Conservation (phyloP, 176 grass and related monocot species). For the Avena eriantha region DNA sequence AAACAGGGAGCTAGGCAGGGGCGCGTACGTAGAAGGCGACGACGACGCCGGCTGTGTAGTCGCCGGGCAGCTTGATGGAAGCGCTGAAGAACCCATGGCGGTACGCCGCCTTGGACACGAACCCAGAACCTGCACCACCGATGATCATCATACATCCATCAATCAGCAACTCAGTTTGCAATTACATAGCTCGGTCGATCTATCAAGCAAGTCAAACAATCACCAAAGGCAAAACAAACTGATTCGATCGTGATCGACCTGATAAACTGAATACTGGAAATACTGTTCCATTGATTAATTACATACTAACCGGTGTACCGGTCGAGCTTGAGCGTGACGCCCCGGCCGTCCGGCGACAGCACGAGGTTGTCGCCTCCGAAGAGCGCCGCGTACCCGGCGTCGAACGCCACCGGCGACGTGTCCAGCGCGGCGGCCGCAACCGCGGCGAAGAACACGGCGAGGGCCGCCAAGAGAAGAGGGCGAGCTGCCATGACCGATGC, state of each 20-base stretch:
- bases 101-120: constrained; percentile 72
- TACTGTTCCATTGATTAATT: constrained; percentile 1
- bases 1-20: background rate
- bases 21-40: constrained; percentile 84
- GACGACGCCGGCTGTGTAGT: constrained; percentile 80
- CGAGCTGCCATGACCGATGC: constrained; percentile 18
- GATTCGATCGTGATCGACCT: background rate
- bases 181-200: background rate
- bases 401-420: constrained; percentile 58
- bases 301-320: constrained; percentile 62
- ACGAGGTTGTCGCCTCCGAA: constrained; percentile 79
- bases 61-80: constrained; percentile 76
- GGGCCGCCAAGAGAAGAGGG: background rate
- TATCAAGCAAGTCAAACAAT: background rate
- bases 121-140: constrained; percentile 64
- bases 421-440: constrained; percentile 36
- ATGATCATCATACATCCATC: background rate
- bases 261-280: background rate
- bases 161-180: background rate
- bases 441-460: background rate
- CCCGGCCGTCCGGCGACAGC: constrained; percentile 50
- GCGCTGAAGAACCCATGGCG: constrained; percentile 86
- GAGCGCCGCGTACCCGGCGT: constrained; percentile 60
- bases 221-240: background rate
- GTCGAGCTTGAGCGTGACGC: constrained; percentile 71